Conservation (phyloP, 139 green algal species). For the Volvox africanus region DNA sequence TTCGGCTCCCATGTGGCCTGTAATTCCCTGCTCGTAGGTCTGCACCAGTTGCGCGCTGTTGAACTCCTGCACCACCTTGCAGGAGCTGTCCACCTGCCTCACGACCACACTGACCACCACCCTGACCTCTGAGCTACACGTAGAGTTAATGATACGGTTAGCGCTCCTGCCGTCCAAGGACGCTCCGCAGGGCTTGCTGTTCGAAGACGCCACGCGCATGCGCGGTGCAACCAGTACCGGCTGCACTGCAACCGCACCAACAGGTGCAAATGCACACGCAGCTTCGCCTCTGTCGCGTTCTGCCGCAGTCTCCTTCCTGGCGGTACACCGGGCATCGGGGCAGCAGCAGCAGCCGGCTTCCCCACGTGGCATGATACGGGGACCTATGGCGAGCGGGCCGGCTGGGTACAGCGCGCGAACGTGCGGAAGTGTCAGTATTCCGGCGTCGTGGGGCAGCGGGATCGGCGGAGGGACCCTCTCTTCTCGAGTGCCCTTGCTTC, state of each 20-base stretch:
- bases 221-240: not conserved
- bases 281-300: not conserved
- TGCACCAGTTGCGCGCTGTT: not conserved
- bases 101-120: not conserved
- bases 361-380: not conserved
- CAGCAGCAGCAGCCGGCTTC: not conserved
- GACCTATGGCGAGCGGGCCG: not conserved
- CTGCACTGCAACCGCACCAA: not conserved
- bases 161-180: not conserved
- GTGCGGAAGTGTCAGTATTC: too few relatives aligned
- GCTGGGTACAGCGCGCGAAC: not conserved
- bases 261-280: not conserved
- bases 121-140: not conserved
- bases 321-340: not conserved
- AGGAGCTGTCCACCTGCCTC: conserved; percentile 5
- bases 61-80: not conserved
- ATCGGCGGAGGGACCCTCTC: not conserved
- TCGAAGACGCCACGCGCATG: not conserved
- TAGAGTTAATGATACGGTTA: not conserved
- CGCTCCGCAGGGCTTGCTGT: not conserved
- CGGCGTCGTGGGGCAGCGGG: not conserved
- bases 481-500: not conserved
- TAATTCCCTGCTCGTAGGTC: not conserved
- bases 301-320: not conserved
- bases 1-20: too few relatives aligned